Evolutionary conservation across 2,329 filamentous ascomycete species (phyloP).

Genomic region (Scytalidium lignicola): DNA sequence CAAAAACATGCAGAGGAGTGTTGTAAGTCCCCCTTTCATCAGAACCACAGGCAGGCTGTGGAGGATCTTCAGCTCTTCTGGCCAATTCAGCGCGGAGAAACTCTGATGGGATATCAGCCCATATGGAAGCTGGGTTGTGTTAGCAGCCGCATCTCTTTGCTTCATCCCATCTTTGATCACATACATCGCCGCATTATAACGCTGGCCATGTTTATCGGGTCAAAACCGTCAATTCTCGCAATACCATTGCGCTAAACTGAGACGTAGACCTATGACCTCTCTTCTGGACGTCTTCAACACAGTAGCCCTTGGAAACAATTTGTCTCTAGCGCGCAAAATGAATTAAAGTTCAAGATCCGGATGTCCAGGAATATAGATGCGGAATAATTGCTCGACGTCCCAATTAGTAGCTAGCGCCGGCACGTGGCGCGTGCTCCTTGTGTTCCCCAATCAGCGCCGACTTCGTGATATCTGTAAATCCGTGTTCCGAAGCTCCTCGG

Average conservation of each 20-base stretch:
- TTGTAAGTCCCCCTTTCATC: constrained; percentile 45
- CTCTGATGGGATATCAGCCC: constrained; percentile 21
- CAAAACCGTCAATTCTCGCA: not conserved
- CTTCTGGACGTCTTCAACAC: too few relatives aligned
- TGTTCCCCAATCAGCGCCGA: too few relatives aligned
- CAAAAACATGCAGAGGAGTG: constrained; percentile 49
- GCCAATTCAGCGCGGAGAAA: constrained; percentile 43
- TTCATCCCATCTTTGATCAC: not conserved
- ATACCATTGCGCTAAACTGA: not conserved
- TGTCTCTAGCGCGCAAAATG: too few relatives aligned
- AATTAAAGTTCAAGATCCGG: too few relatives aligned
- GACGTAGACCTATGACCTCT: not conserved
- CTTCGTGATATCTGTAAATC: not conserved
- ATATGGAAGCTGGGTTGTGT: constrained; percentile 16
- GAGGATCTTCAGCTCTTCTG: constrained; percentile 37
- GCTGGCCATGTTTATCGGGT: not conserved
- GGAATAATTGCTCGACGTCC: not conserved
- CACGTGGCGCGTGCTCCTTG: not conserved
- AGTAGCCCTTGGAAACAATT: too few relatives aligned
- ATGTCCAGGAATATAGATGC: too few relatives aligned
- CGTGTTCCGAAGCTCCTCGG: not conserved
- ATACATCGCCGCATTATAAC: not conserved
- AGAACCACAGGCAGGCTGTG: constrained; percentile 48
- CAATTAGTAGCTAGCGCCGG: not conserved
- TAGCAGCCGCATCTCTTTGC: constrained; percentile 1